Percentiles rank a stretch among this genome's conserved stretches.
phyloP scores from a whole-genome alignment of 2,329 filamentous ascomycete genomes.

The Pseudogymnoascus sp. region DNA sequence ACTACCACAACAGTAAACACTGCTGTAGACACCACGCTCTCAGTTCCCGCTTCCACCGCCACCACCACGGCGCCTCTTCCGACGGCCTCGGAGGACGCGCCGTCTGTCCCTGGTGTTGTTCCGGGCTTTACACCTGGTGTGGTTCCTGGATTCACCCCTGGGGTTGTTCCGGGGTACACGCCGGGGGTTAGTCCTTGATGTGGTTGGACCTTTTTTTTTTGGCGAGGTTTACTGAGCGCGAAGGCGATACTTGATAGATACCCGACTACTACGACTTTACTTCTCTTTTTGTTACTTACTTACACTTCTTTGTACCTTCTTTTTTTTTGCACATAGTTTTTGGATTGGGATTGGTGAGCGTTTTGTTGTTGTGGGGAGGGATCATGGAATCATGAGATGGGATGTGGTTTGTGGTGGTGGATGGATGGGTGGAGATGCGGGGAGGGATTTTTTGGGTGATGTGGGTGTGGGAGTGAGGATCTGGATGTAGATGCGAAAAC shows the following conservation, averaged over 20 bases:
- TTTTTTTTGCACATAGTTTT: background rate
- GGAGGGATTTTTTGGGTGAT: background rate
- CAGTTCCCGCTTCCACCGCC: background rate
- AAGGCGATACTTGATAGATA: background rate
- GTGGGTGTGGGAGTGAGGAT: background rate
- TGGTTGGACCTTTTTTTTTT: background rate
- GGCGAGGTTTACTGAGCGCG: background rate
- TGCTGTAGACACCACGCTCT: background rate
- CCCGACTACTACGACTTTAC: background rate
- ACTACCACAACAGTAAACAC: background rate
- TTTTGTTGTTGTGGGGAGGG: background rate
- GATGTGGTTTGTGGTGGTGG: background rate
- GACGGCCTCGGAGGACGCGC: background rate
- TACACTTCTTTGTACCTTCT: background rate
- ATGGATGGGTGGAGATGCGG: background rate
- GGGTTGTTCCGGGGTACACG: background rate
- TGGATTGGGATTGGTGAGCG: background rate
- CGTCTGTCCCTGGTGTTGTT: background rate
- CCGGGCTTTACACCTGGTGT: background rate
- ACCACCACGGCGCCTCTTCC: background rate
- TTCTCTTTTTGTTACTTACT: background rate
- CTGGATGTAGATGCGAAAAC: background rate
- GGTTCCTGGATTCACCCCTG: background rate
- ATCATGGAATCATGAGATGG: background rate
- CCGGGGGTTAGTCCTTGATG: conserved; percentile 1